Percentiles rank a stretch among this genome's conserved stretches.
Conservation (phyloP, 2,329 filamentous ascomycete species). For the Trichoderma hamatum region DNA sequence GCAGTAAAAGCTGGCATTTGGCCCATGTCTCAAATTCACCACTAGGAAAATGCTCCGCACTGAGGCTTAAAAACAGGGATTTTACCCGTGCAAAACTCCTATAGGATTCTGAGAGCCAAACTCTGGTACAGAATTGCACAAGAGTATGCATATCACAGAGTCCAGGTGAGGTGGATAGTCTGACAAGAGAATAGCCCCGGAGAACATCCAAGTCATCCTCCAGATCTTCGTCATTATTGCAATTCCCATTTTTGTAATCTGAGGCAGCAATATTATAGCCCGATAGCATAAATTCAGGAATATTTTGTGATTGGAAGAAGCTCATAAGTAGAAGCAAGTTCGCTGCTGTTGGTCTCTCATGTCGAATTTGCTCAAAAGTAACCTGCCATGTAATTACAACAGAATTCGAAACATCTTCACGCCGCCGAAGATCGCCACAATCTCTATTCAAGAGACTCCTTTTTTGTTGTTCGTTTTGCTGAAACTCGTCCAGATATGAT, state of each 20-base stretch:
- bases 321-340: conserved; percentile 51
- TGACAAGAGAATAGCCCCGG: conserved; percentile 31
- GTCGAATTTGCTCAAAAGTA: neutral
- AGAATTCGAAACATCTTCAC: neutral
- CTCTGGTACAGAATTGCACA: conserved; percentile 32
- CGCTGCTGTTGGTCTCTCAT: conserved; percentile 39
- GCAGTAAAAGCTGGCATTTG: neutral
- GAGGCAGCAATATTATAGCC: neutral
- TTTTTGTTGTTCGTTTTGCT: neutral
- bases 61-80: neutral
- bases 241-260: neutral
- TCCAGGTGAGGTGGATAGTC: neutral
- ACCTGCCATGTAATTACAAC: neutral
- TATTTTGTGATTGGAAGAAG: conserved; percentile 49
- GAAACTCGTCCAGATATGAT: conserved; percentile 40
- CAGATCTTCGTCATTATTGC: neutral
- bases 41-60: neutral
- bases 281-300: conserved; percentile 36
- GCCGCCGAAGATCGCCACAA: neutral
- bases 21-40: neutral
- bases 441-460: neutral
- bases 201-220: neutral
- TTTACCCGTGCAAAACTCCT: neutral
- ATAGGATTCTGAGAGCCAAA: conserved; percentile 24
- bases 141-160: conserved; percentile 32